These are phyloP conservation scores for Neoboletus magnificus DNA, from an alignment of 768 basidiomycete genomes.

Conservation along the genomic window DNA sequence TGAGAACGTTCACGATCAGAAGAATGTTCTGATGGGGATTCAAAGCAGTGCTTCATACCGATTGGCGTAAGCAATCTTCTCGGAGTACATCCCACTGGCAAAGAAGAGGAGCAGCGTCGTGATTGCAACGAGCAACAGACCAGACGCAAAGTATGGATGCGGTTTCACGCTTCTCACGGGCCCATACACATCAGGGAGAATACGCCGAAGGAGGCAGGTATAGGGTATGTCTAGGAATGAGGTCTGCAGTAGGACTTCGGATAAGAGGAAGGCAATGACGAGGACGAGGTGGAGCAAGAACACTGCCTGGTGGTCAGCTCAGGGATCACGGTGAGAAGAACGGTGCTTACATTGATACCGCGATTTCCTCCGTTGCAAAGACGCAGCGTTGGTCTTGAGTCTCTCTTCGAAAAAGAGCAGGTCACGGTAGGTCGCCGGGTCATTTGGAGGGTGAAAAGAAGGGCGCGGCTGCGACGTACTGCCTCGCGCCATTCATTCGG, in stretches of 20 bases:
- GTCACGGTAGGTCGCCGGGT: conserved; percentile 80
- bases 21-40: conserved; percentile 12
- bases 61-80: conserved; percentile 96
- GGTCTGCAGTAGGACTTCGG: conserved; percentile 69
- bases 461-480: conserved; percentile 23
- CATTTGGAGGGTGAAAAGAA: conserved; percentile 62
- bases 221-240: conserved; percentile 67
- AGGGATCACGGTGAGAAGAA: conserved; percentile 15
- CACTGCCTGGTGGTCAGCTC: conserved; percentile 43
- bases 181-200: conserved; percentile 52
- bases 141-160: conserved; percentile 75
- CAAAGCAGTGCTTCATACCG: conserved; percentile 52
- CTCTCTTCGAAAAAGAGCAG: conserved; percentile 92
- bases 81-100: conserved; percentile 92
- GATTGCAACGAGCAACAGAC: conserved; percentile 80
- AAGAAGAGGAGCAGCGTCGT: conserved; percentile 94
- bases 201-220: conserved; percentile 43
- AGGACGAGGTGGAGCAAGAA: conserved; percentile 69
- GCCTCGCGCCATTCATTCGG: conserved; percentile 26
- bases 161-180: conserved; percentile 40
- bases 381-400: conserved; percentile 90
- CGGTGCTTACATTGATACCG: conserved; percentile 71
- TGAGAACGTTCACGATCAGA: conserved; percentile 14
- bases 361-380: conserved; percentile 71
- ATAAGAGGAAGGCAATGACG: conserved; percentile 66